Percentiles rank a stretch among this genome's conserved stretches.
Conservation (phyloP, 2,329 filamentous ascomycete genomes). For the Aspergillus hortae region DNA sequence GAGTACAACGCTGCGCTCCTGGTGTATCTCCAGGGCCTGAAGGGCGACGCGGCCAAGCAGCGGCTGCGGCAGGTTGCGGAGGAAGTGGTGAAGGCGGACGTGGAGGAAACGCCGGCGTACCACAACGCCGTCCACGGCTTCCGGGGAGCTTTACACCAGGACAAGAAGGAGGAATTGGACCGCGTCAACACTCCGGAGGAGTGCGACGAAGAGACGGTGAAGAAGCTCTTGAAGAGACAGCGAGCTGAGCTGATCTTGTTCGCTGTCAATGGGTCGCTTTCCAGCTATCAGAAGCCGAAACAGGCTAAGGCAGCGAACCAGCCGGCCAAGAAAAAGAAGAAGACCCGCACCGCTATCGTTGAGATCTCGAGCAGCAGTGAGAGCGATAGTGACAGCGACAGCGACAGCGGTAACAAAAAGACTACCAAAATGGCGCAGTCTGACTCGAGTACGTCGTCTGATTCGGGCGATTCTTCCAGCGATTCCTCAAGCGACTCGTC, state of each 20-base stretch:
- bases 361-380: constrained; percentile 43
- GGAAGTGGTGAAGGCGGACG: constrained; percentile 49
- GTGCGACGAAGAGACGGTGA: constrained; percentile 21
- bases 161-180: constrained; percentile 23
- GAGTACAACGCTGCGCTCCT: constrained; percentile 67
- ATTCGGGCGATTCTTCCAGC: constrained; percentile 14
- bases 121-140: constrained; percentile 54
- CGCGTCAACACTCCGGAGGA: constrained; percentile 15
- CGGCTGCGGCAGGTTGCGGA: constrained; percentile 64
- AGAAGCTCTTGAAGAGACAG: constrained; percentile 33
- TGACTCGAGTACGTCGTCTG: constrained; percentile 8
- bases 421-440: constrained; percentile 14
- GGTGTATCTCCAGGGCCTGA: constrained; percentile 74
- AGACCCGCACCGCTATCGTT: constrained; percentile 41
- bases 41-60: constrained; percentile 66
- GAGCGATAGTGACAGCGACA: constrained; percentile 28
- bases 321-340: constrained; percentile 35
- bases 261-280: constrained; percentile 28
- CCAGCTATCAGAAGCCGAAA: constrained; percentile 22
- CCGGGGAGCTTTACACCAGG: constrained; percentile 24
- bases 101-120: constrained; percentile 33
- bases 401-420: constrained; percentile 12
- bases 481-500: constrained; percentile 12
- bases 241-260: constrained; percentile 38
- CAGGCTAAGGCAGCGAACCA: constrained; percentile 13